Evolutionary conservation across 768 basidiomycete species (phyloP).

Genomic region (Termitomyces sp.): DNA sequence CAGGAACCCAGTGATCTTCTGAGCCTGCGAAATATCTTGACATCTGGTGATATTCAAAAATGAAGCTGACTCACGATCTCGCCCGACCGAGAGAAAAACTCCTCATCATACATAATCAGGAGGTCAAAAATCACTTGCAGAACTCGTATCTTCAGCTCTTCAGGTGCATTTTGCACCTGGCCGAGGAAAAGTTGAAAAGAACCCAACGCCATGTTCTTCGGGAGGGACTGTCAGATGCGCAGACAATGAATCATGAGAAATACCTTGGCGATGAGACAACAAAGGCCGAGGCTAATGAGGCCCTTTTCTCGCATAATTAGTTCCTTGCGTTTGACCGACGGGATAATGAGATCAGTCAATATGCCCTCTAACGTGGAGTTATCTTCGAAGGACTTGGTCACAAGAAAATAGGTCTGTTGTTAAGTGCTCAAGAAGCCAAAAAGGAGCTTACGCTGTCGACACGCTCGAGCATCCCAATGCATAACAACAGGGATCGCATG

Average conservation of each 20-base stretch:
- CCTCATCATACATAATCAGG: constrained; percentile 83
- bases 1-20: constrained; percentile 44
- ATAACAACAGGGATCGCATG: constrained; percentile 76
- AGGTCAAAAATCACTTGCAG: constrained; percentile 89
- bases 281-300: constrained; percentile 74
- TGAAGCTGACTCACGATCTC: constrained; percentile 33
- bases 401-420: constrained; percentile 22
- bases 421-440: constrained; percentile 16
- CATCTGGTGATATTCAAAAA: neutral
- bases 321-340: constrained; percentile 87
- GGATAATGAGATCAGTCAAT: constrained; percentile 83
- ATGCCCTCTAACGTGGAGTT: constrained; percentile 82
- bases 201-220: constrained; percentile 55
- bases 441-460: constrained; percentile 75
- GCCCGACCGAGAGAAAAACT: constrained; percentile 56
- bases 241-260: neutral
- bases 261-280: constrained; percentile 81
- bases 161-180: constrained; percentile 75
- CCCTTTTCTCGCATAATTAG: constrained; percentile 78
- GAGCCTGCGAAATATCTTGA: constrained; percentile 23
- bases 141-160: constrained; percentile 72
- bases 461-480: constrained; percentile 85
- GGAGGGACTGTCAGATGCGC: neutral
- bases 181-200: constrained; percentile 84
- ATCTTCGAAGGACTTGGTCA: constrained; percentile 60